Base-by-base conservation (phyloP, 257 asterid species). In the Catharanthus roseus region DNA sequence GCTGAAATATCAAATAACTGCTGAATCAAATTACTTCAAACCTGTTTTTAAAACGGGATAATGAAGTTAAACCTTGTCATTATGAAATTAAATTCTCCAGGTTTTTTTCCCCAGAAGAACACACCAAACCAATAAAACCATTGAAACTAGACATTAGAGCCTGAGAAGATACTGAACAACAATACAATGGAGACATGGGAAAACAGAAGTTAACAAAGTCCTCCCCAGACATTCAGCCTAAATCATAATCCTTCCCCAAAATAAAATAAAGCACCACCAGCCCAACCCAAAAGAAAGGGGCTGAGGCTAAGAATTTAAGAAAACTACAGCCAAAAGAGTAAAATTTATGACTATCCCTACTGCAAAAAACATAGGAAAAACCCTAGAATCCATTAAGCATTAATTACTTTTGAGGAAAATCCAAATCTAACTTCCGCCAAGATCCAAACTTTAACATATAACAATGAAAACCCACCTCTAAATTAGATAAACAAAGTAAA, bases 401-500 rank as follows among this genome's bases (percentile, higher is more conserved):
- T 39, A 18, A 53, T 51, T 24, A 70, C 38, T 21, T 16, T 23
- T 51, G 65, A 53, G 45, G 28, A 70, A 79, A 79, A 72, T 21
- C 50, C 72, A 60, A 72, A 65, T 28, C 60, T 24, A 60, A 66
- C 55, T 38, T 56, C 70, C 69, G 73, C 70, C 79, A 72, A 77
- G 72, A 70, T 73, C 67, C 61, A 77, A 82, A 62, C 69, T 60
- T 70, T 15, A 68, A 75, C 5, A 68, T 49, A 34, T 71, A 73
- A 69, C 36, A 62, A 62, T 62, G 63, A 61, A 75, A 76, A 79
- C 80, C 84, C 82, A 79, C 56, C 54, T 60, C 65, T 79, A 45
- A 24, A 78, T 79, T 36, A 63, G 33, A 47, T 15, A 49, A 71
- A 67, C 50, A 65, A 38, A 76, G 28, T 28, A 50, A 44, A 23